These are phyloP conservation scores for Ammopiptanthus mongolicus DNA, from an alignment of 306 rosid species.

Conservation along the genomic window DNA sequence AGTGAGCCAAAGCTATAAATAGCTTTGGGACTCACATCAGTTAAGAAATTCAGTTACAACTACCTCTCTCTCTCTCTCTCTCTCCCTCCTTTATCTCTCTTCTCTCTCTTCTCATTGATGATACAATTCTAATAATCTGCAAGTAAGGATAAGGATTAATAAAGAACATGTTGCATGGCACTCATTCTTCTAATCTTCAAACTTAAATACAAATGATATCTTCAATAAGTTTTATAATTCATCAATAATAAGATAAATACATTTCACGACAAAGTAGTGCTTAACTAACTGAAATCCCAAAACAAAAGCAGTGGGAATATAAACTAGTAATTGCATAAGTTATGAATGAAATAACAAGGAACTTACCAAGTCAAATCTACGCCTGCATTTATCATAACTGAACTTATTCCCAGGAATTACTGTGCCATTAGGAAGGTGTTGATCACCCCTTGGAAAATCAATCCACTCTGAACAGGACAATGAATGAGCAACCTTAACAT, in stretches of 20 bases:
- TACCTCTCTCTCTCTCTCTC: no score
- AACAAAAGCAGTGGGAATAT: constrained; percentile 10
- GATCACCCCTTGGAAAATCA: constrained; percentile 92
- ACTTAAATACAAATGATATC: not conserved
- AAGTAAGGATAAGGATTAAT: not conserved
- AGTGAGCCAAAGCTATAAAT: no score
- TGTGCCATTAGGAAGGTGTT: constrained; percentile 60
- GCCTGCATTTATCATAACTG: constrained; percentile 93
- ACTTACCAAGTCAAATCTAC: constrained; percentile 93
- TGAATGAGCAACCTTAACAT: constrained; percentile 3
- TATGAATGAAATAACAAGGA: constrained; percentile 3
- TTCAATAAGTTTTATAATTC: constrained; percentile 10
- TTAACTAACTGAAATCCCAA: constrained; percentile 16
- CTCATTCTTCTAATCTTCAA: constrained; percentile 10
- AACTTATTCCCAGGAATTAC: constrained; percentile 59
- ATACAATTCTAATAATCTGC: no score
- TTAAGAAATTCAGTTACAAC: no score
- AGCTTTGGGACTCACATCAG: no score
- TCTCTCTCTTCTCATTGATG: no score
- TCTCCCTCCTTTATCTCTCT: no score
- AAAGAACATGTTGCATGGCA: not conserved
- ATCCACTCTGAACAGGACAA: constrained; percentile 75
- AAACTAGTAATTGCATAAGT: not conserved
- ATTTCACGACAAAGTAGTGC: constrained; percentile 8
- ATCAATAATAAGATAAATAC: constrained; percentile 6